Base-by-base conservation (phyloP, 257 asterid species). In the Lithospermum erythrorhizon region DNA sequence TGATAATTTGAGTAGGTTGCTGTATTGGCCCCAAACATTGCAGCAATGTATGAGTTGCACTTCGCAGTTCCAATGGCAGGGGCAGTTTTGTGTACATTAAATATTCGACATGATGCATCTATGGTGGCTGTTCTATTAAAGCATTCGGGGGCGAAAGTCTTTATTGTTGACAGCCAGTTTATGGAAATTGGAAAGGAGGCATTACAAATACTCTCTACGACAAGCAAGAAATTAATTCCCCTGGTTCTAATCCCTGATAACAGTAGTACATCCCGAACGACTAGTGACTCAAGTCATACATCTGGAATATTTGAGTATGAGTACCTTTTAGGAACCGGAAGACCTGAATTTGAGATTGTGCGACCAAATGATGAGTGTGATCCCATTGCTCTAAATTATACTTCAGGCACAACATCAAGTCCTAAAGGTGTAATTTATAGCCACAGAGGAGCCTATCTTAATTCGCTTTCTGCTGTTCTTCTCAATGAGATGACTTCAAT, bases 381-480 rank as follows among this genome's bases (percentile, higher is more conserved):
- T 15, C 71, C 79, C 53, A 75, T 75, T 47, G 51, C 73, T 57
- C 63, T 75, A 55, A 75, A 75, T 59, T 75, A 75, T 61, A 75
- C 76, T 55, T 75, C 76, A 6, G 79, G 79, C 41, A 70, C 79
- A 70, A 74, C 76, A 55, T 70, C 79, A 47, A 51, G 64, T n/a
- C 79, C 73, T 7, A 70, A 75, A 66, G 76, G 76, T 59, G 79
- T 70, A 49, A 64, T 75, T 19, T 75, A 59, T 61, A 67, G 66
- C 67, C 79, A 66, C 58, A 66, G 73, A 70, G 79, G 79, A 66
- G 76, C 79, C 58, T 70, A 75, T 62, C 76, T 75, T 13, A 75
- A 70, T 67, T 70, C 76, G 17, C 63, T 75, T 21, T 67, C 76
- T 54, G 57, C 73, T 22, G 52, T 63, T 53, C 66, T 75, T 45